Conservation (phyloP, 257 asterid species). For the Orobanche coerulescens region DNA sequence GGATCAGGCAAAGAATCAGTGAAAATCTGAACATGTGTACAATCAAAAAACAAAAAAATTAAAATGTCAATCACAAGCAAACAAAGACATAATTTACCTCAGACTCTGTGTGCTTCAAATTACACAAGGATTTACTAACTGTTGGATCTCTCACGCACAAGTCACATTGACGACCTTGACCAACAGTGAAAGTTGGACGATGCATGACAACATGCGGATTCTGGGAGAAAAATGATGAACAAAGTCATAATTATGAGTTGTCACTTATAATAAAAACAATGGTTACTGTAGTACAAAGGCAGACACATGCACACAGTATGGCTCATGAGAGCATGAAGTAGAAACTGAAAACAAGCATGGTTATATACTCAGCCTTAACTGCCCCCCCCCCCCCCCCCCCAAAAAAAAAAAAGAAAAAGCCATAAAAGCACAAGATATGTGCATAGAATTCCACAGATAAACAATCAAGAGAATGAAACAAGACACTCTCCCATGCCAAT, state of each 20-base stretch:
- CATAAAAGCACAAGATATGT: too few species aligned
- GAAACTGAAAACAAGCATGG: not conserved
- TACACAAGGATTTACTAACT: constrained; percentile 68
- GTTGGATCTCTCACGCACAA: constrained; percentile 65
- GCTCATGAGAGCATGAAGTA: not conserved
- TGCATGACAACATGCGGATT: constrained; percentile 66
- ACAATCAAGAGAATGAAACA: too few species aligned
- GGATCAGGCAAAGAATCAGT: constrained; percentile 19
- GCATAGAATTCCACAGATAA: too few species aligned
- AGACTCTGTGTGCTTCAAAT: constrained; percentile 58
- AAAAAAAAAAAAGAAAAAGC: too few species aligned
- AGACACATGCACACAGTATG: not conserved
- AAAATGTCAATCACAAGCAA: constrained; percentile 14
- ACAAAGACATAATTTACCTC: constrained; percentile 39
- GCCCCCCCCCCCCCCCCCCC: too few species aligned
- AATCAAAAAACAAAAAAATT: not conserved
- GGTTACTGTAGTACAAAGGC: not conserved
- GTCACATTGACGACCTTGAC: constrained; percentile 57
- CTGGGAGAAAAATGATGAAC: constrained; percentile 35
- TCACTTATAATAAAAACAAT: not conserved
- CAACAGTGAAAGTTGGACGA: constrained; percentile 43
- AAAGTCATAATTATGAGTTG: constrained; percentile 6
- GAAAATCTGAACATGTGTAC: constrained; percentile 20
- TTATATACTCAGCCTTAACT: too few species aligned
- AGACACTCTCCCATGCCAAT: too few species aligned